Conservation (phyloP, 2,329 filamentous ascomycete genomes). For the Madurella mycetomatis region DNA sequence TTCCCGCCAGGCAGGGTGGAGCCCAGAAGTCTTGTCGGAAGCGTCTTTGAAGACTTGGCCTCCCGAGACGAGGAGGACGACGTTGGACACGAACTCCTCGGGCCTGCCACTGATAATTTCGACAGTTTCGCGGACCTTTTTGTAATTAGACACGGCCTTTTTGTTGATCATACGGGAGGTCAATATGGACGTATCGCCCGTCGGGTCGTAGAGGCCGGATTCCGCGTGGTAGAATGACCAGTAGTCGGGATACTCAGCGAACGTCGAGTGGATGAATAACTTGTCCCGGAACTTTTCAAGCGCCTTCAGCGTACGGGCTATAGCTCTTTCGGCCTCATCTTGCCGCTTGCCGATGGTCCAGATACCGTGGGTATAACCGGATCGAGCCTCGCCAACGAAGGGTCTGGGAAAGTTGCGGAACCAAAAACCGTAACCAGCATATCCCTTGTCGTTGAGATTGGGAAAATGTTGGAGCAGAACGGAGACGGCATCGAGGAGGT, state of each 20-base stretch:
- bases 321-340: conserved; percentile 6
- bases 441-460: not conserved
- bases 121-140: conserved; percentile 7
- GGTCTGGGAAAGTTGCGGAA: conserved; percentile 11
- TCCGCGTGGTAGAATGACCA: conserved; percentile 16
- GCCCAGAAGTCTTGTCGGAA: conserved; percentile 6
- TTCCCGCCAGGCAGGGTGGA: conserved; percentile 13
- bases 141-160: conserved; percentile 6
- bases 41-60: conserved; percentile 14
- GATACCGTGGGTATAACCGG: conserved; percentile 12
- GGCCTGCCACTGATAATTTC: conserved; percentile 7
- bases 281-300: conserved; percentile 7
- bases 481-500: conserved; percentile 13
- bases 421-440: conserved; percentile 14
- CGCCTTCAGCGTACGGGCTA: not conserved
- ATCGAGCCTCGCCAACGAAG: conserved; percentile 8
- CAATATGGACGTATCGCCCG: conserved; percentile 10
- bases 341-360: conserved; percentile 14
- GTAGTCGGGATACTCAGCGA: conserved; percentile 12
- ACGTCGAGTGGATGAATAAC: conserved; percentile 8
- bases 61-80: conserved; percentile 14
- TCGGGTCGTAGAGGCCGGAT: conserved; percentile 14
- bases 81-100: conserved; percentile 13
- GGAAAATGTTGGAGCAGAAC: conserved; percentile 9
- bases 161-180: conserved; percentile 8